phyloP scores from a whole-genome alignment of 1,284 basidiomycete genomes.

The Coriolopsis trogii region DNA sequence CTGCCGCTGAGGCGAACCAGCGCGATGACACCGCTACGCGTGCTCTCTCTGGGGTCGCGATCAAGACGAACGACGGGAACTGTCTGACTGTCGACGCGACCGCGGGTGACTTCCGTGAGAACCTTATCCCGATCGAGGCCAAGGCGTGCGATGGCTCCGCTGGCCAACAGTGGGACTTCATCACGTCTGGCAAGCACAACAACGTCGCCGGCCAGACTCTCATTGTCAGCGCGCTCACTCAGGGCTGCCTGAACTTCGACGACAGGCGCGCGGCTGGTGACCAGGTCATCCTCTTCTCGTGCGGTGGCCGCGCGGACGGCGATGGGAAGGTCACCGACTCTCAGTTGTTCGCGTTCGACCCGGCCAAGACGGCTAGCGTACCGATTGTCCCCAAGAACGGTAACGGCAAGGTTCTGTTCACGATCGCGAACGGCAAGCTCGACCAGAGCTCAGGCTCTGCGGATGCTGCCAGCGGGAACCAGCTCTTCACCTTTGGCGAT shows the following conservation, averaged over 20 bases:
- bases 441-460: too few species aligned
- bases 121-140: slow-evolving; percentile 7
- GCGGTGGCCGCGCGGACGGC: slow-evolving; percentile 12
- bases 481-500: too few species aligned
- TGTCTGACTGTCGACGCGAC: slow-evolving; percentile 5
- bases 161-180: slow-evolving; percentile 3
- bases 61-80: slow-evolving; percentile 6
- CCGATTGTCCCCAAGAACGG: slow-evolving; percentile 5
- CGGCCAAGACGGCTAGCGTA: background rate
- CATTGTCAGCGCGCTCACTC: slow-evolving; percentile 3
- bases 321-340: slow-evolving; percentile 7
- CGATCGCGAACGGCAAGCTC: too few species aligned
- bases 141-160: slow-evolving; percentile 2
- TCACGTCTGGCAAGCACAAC: slow-evolving; percentile 6
- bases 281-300: slow-evolving; percentile 8
- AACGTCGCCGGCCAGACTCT: slow-evolving; percentile 2
- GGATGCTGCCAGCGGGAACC: too few species aligned
- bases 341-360: slow-evolving; percentile 11
- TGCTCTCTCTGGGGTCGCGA: slow-evolving; percentile 2
- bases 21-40: slow-evolving; percentile 7
- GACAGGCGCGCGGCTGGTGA: slow-evolving; percentile 6
- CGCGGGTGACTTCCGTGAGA: slow-evolving; percentile 9
- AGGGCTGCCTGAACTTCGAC: slow-evolving; percentile 12
- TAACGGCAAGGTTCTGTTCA: slow-evolving; percentile 5
- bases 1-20: slow-evolving; percentile 4